These are phyloP conservation scores for Phyllosticta ampelicida DNA, from an alignment of 2,329 filamentous ascomycete species.

Conservation along the genomic window DNA sequence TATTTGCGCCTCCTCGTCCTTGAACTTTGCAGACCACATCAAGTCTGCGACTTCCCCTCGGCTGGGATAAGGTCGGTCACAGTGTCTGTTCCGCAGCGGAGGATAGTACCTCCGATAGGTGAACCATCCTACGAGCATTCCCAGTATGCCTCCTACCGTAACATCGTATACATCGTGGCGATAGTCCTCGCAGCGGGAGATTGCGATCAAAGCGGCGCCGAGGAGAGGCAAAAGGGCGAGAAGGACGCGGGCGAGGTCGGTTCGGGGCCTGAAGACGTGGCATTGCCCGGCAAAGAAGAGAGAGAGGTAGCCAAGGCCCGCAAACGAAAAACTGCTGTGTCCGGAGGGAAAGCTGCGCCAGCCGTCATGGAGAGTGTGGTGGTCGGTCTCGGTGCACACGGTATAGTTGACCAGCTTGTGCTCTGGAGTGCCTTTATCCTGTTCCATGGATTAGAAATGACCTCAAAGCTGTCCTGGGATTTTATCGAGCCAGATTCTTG, in stretches of 20 bases:
- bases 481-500: neutral
- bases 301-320: slow-evolving; percentile 63
- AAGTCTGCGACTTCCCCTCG: slow-evolving; percentile 22
- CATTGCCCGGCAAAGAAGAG: slow-evolving; percentile 59
- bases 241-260: slow-evolving; percentile 45
- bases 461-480: neutral
- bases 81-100: slow-evolving; percentile 37
- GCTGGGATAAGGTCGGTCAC: slow-evolving; percentile 41
- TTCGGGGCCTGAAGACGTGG: slow-evolving; percentile 47
- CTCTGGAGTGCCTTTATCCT: slow-evolving; percentile 40
- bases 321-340: slow-evolving; percentile 69
- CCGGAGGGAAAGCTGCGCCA: slow-evolving; percentile 78
- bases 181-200: slow-evolving; percentile 53
- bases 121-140: slow-evolving; percentile 44
- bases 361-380: slow-evolving; percentile 65
- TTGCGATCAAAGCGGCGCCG: slow-evolving; percentile 48
- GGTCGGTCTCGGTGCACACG: slow-evolving; percentile 61
- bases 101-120: slow-evolving; percentile 53
- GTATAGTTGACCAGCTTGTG: slow-evolving; percentile 49
- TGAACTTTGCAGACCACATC: slow-evolving; percentile 27
- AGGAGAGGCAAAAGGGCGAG: slow-evolving; percentile 46
- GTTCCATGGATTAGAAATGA: neutral
- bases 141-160: slow-evolving; percentile 43
- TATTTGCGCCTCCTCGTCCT: slow-evolving; percentile 32
- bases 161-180: slow-evolving; percentile 55